Evolutionary conservation across 2,329 filamentous ascomycete species (phyloP).

Genomic region (Cercospora sojina): DNA sequence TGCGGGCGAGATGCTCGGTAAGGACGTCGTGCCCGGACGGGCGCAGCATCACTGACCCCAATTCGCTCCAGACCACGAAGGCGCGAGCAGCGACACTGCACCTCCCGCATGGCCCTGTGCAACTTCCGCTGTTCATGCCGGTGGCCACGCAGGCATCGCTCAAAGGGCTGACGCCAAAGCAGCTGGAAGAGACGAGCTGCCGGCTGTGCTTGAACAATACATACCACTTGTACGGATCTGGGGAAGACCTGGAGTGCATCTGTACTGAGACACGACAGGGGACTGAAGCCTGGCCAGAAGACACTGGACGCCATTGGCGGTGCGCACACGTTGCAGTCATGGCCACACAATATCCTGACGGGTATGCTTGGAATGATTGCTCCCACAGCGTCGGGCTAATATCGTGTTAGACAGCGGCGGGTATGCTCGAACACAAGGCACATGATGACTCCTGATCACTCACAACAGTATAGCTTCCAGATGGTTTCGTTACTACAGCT

Average conservation of each 20-base stretch:
- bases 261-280: slow-evolving; percentile 43
- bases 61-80: slow-evolving; percentile 73
- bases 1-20: slow-evolving; percentile 78
- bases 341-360: slow-evolving; percentile 93
- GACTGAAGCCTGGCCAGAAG: slow-evolving; percentile 89
- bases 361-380: slow-evolving; percentile 45
- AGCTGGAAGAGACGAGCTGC: slow-evolving; percentile 86
- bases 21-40: slow-evolving; percentile 37
- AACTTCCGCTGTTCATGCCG: slow-evolving; percentile 95
- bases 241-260: neutral
- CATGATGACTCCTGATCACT: neutral
- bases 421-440: neutral
- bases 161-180: slow-evolving; percentile 89
- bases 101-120: slow-evolving; percentile 87
- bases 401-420: slow-evolving; percentile 18
- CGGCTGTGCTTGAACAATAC: slow-evolving; percentile 95
- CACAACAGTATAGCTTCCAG: slow-evolving; percentile 71
- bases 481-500: slow-evolving; percentile 97
- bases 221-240: slow-evolving; percentile 67
- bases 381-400: slow-evolving; percentile 32
- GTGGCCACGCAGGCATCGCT: slow-evolving; percentile 95
- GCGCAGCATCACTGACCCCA: slow-evolving; percentile 6
- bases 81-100: slow-evolving; percentile 84
- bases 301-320: slow-evolving; percentile 85
- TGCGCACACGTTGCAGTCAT: slow-evolving; percentile 91